A percentile compares a stretch with the other conserved stretches of the same genome.
phyloP scores from a whole-genome alignment of 805 yeast species.

The Starmerella bombi region DNA sequence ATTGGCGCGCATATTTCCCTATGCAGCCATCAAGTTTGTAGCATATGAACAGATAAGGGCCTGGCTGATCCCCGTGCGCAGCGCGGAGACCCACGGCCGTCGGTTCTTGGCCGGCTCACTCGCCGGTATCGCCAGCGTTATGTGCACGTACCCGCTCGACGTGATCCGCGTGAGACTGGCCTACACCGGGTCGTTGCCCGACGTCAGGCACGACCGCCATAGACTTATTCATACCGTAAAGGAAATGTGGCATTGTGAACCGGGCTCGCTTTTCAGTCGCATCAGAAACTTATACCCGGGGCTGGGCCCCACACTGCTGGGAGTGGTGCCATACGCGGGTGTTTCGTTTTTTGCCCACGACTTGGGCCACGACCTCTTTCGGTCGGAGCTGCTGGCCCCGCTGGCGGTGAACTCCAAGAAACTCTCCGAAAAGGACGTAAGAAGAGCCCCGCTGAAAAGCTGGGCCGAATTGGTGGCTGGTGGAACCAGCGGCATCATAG shows the following conservation, averaged over 20 bases:
- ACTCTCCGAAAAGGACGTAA: conserved; percentile 15
- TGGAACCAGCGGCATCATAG: conserved; percentile 86
- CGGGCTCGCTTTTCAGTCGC: conserved; percentile 1
- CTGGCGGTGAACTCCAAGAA: conserved; percentile 28
- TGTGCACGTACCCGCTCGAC: conserved; percentile 84
- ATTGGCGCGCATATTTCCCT: conserved; percentile 78
- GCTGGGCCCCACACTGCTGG: conserved; percentile 81
- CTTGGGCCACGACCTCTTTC: conserved; percentile 69
- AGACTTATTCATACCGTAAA: conserved; percentile 22
- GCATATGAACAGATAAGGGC: conserved; percentile 88
- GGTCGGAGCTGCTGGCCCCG: conserved; percentile 42
- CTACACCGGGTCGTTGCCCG: conserved; percentile 39
- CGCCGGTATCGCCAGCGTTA: conserved; percentile 77
- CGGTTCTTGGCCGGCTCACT: conserved; percentile 79
- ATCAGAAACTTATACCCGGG: conserved; percentile 73
- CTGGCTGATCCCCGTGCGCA: conserved; percentile 58
- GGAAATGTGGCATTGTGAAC: conserved; percentile 22
- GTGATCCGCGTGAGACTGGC: conserved; percentile 84
- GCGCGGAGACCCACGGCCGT: conserved; percentile 66
- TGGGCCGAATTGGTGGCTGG: conserved; percentile 94
- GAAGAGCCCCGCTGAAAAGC: conserved; percentile 55
- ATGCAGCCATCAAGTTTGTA: conserved; percentile 92
- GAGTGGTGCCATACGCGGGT: conserved; percentile 97
- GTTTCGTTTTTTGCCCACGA: conserved; percentile 94
- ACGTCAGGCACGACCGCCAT: conserved; percentile 22